Conservation (phyloP, 2,329 filamentous ascomycete species). For the Aspergillus fischeri region DNA sequence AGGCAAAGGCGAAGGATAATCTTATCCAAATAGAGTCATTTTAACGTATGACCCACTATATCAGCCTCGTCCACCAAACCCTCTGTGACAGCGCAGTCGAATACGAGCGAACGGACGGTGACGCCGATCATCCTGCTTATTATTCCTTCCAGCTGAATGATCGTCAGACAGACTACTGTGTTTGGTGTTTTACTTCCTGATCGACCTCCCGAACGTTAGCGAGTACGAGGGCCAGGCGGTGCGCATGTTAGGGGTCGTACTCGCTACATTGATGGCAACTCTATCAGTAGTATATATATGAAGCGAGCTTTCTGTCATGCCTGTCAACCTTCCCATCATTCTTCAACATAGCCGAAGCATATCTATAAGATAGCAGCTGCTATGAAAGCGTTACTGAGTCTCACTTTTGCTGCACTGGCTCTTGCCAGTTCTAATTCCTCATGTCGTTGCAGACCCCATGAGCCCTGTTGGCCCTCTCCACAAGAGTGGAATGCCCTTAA, state of each 20-base stretch:
- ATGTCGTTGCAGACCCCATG: conserved; percentile 25
- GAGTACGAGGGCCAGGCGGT: background rate
- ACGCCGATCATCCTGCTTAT: background rate
- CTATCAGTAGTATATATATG: background rate
- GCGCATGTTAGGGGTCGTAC: background rate
- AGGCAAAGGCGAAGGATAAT: background rate
- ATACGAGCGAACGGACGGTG: background rate
- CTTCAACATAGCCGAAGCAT: background rate
- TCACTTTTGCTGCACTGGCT: background rate
- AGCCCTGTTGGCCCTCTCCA: conserved; percentile 37
- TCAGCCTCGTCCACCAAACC: background rate
- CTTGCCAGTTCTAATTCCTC: background rate
- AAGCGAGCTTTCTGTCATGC: background rate
- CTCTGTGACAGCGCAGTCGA: background rate
- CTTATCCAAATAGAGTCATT: background rate
- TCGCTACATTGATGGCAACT: background rate
- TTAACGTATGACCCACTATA: background rate
- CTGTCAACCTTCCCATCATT: background rate
- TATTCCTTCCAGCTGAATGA: background rate
- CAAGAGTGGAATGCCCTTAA: conserved; percentile 37
- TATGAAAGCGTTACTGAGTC: background rate
- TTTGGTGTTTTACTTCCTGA: background rate
- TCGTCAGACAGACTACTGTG: background rate
- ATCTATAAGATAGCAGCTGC: background rate
- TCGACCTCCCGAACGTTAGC: background rate